Conservation (phyloP, 306 rosid species). For the Inga oerstediana region DNA sequence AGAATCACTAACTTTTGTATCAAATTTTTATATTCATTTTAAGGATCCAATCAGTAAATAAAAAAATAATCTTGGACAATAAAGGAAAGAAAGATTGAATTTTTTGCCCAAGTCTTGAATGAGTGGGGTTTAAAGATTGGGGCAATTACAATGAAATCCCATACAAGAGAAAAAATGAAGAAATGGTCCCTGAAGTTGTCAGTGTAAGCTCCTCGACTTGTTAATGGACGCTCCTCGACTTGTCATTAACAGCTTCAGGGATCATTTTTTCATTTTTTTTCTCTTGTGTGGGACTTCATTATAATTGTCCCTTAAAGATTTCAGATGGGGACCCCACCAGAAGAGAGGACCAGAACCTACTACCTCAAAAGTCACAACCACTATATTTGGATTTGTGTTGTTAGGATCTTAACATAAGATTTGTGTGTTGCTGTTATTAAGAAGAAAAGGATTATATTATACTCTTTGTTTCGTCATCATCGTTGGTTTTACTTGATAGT, state of each 20-base stretch:
- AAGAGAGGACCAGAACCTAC: background rate
- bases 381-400: slow-evolving; percentile 34
- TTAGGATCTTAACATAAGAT: slow-evolving; percentile 40
- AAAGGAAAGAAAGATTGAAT: background rate
- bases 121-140: background rate
- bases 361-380: slow-evolving; percentile 23
- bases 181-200: no score
- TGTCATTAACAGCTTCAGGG: no score
- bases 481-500: slow-evolving; percentile 23
- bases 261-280: no score
- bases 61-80: background rate
- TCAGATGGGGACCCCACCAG: background rate
- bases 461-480: slow-evolving; percentile 35
- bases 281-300: no score
- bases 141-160: no score
- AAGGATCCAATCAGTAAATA: background rate
- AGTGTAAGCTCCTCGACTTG: no score
- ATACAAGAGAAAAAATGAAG: no score
- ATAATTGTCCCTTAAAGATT: no score
- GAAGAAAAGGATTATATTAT: slow-evolving; percentile 37
- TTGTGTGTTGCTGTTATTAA: slow-evolving; percentile 38
- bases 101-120: background rate
- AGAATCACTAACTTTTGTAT: background rate
- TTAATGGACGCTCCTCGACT: no score
- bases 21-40: background rate